Base-by-base conservation (phyloP, 345 rosid genomes). In the Isatis tinctoria region DNA sequence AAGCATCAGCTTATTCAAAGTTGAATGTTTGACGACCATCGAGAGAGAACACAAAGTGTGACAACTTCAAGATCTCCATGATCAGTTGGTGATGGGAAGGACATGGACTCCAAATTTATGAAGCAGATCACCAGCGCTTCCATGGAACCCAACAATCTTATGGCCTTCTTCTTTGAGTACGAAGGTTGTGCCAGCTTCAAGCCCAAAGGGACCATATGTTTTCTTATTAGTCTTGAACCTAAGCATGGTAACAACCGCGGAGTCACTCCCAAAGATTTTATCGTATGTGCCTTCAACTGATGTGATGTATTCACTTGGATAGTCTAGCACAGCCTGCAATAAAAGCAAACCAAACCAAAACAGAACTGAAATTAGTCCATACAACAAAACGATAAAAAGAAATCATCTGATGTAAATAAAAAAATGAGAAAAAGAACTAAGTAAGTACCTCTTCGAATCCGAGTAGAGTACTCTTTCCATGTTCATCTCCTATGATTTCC, bases 111-210 rank as follows among this genome's bases (percentile, higher is more conserved):
- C 81, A 67, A 78, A 4, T 30, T 73, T 39, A 13, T 73, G 69
- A 60, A 78, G 62, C 3, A 59, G 30, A 3, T 73, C 43, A 66
- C 53, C 17, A 2, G 65, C 64, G 10, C 24, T 73, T 60, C 81
- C 81, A 61, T 78, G 81, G 54, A 78, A 78, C 4, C 78, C 81
- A 11, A 67, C 78, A 1, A 78, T 67, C 64, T 78, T 78, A 41
- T 74, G 11, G 12, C 59, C 69, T 0, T 67, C 64, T 37, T 41
- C 11, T 36, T 32, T 27, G 59, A 73, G 44, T 13, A 0, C 43
- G 2, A 78, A 78, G 3, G 64, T 0, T 33, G 49, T 37, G 2
- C 78, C 70, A 64, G 65, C 69, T 27, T 36, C 69, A 9, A 72
- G 4, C 35, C 81, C 81, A 53, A 40, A 78, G 4, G 78, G 81